A percentile compares a stretch with the other conserved stretches of the same genome.
Conservation (phyloP, 2,329 filamentous ascomycete genomes). For the Tolypocladium tropicale region DNA sequence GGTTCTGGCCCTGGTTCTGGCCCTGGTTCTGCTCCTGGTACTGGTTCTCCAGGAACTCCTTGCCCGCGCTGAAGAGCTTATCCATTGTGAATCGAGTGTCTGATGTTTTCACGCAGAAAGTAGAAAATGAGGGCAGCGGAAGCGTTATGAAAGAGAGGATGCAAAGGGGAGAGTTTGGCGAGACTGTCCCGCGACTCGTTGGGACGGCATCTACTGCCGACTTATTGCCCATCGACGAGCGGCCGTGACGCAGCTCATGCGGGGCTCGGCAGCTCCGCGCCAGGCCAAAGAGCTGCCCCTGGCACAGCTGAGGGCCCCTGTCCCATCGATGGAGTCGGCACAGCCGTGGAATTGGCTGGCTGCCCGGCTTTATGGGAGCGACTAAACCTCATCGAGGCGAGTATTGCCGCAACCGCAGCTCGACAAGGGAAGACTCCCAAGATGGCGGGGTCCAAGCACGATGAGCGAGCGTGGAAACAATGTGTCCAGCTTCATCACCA, state of each 20-base stretch:
- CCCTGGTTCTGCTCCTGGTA: conserved; percentile 14
- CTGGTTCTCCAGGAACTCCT: conserved; percentile 24
- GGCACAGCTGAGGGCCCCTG: not conserved
- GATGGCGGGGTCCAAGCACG: no score
- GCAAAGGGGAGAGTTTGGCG: not conserved
- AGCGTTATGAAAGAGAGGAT: not conserved
- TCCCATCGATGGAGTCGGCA: not conserved
- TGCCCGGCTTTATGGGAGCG: not conserved
- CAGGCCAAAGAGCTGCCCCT: not conserved
- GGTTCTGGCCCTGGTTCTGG: conserved; percentile 12
- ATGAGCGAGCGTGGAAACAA: no score
- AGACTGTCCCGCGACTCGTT: not conserved
- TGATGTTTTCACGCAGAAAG: not conserved
- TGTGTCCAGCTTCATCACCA: no score
- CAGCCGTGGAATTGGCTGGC: not conserved
- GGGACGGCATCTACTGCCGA: not conserved
- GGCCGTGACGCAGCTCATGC: not conserved
- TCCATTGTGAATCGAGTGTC: conserved; percentile 21
- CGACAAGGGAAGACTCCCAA: no score
- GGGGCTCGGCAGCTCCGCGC: not conserved
- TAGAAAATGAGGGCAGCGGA: not conserved
- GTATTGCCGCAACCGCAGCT: not conserved
- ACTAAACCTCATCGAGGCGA: not conserved
- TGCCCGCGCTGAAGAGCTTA: conserved; percentile 25
- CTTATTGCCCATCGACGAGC: not conserved